Evolutionary conservation across 805 yeast species (phyloP).

Genomic region (Lipomyces chichibuensis): DNA sequence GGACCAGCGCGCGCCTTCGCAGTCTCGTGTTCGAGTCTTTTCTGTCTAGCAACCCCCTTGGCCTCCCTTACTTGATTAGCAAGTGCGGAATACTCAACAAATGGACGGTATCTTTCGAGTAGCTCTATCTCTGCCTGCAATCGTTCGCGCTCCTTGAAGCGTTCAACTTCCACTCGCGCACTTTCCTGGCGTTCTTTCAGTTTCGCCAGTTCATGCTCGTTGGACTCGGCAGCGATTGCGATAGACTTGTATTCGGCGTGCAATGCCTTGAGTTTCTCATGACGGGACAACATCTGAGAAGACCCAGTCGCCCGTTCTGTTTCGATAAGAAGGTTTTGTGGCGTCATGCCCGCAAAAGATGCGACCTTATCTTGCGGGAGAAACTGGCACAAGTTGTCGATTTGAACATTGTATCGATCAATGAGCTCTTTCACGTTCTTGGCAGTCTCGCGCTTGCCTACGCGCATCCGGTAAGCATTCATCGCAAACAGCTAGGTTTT

Average conservation of each 20-base stretch:
- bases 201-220: slow-evolving; percentile 40
- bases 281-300: slow-evolving; percentile 58
- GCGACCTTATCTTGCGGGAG: slow-evolving; percentile 95
- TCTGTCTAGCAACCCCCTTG: slow-evolving; percentile 33
- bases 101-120: slow-evolving; percentile 19
- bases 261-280: slow-evolving; percentile 57
- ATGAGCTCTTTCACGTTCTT: slow-evolving; percentile 51
- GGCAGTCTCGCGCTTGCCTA: slow-evolving; percentile 38
- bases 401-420: slow-evolving; percentile 66
- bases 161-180: slow-evolving; percentile 54
- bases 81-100: slow-evolving; percentile 21
- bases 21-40: slow-evolving; percentile 17
- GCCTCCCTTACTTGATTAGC: slow-evolving; percentile 40
- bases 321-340: slow-evolving; percentile 71
- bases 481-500: neutral
- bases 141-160: slow-evolving; percentile 41
- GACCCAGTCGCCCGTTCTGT: slow-evolving; percentile 80
- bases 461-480: slow-evolving; percentile 28
- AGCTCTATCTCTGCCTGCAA: slow-evolving; percentile 22
- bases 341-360: slow-evolving; percentile 79
- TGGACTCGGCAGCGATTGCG: slow-evolving; percentile 13
- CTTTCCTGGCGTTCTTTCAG: slow-evolving; percentile 47
- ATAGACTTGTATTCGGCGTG: slow-evolving; percentile 50
- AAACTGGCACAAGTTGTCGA: slow-evolving; percentile 91
- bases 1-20: slow-evolving; percentile 20